Base-by-base conservation (phyloP, 257 asterid species). In the Petrea volubilis region DNA sequence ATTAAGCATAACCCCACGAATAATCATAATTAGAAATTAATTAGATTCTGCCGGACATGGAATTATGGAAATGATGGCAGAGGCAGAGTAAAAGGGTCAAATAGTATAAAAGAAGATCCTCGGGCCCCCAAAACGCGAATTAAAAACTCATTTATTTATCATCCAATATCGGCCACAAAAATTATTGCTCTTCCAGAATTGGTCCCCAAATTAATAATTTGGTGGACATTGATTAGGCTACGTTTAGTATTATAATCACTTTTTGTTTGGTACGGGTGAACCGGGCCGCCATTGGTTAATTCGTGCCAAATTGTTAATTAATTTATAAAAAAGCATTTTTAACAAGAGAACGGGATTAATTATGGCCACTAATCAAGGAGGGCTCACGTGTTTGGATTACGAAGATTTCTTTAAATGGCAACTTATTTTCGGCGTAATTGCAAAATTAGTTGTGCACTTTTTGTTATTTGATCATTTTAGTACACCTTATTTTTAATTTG, bases 61-160 rank as follows among this genome's bases (percentile, higher is more conserved):
- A 29, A 13, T 28, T 51, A 51, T 60, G 68, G 33, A 61, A 64
- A 52, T 10, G 63, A 20, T 15, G 52, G 13, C 23, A 38, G 31
- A 3, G 21, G 25, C 3, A 29, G 55, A 25, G 41, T 9, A 43
- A 55, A 64, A 70, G 76, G 78, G 79, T 70, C 82, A 79, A 79
- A 75, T 66, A 66, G 87, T 70, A 51, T 72, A 71, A 62, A 73
- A 73, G 79, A 66, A 50, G 58, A 73, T 71, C 76, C 85, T 86
- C 87, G 92, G 92, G 89, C 89, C 92, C 89, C 87, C 81, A 85
- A 86, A 86, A 81, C 59, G 13, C 43, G 52, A 73, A 38, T 67
- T 50, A 52, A 59, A 7, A 17, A 79, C n/a, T 62, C 12, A 50
- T 14, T 34, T 51, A 67, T 70, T 47, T 68, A 71, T 51, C 40